A percentile compares a stretch with the other conserved stretches of the same genome.
phyloP scores from a whole-genome alignment of 768 basidiomycete genomes.

The Baorangia bicolor region DNA sequence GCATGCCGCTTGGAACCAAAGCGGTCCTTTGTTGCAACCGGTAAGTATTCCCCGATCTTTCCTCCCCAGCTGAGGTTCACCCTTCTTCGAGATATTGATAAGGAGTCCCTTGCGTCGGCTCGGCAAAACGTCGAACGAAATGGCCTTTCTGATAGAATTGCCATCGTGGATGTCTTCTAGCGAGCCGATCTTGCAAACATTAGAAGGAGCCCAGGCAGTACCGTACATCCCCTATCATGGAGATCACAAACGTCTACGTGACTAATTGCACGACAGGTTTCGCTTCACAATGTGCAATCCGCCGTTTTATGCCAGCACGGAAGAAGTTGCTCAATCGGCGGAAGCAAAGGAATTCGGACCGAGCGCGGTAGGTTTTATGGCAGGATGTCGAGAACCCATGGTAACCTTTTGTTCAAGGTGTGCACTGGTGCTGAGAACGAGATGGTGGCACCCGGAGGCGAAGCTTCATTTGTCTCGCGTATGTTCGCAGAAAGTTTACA shows the following conservation, averaged over 20 bases:
- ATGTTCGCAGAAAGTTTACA: constrained; percentile 76
- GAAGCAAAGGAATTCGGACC: constrained; percentile 64
- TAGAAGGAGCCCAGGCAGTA: constrained; percentile 6
- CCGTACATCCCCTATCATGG: not conserved
- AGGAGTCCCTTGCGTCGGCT: too few species aligned
- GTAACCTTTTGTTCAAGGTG: too few species aligned
- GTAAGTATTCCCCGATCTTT: too few species aligned
- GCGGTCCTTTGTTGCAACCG: too few species aligned
- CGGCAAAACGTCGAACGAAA: too few species aligned
- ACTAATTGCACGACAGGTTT: constrained; percentile 37
- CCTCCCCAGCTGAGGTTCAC: too few species aligned
- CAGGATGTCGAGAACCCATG: not conserved
- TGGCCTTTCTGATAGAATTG: too few species aligned
- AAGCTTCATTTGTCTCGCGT: constrained; percentile 66
- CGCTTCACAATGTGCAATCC: constrained; percentile 95
- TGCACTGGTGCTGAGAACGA: constrained; percentile 87
- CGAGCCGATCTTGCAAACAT: constrained; percentile 45
- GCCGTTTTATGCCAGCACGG: constrained; percentile 78
- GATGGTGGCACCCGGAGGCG: constrained; percentile 88
- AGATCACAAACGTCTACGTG: too few species aligned
- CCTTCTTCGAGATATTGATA: too few species aligned
- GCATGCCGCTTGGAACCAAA: too few species aligned
- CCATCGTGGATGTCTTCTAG: too few species aligned
- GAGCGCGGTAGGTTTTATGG: constrained; percentile 54
- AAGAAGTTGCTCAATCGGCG: constrained; percentile 62